Conservation (phyloP, 345 rosid species). For the Populus davidiana region DNA sequence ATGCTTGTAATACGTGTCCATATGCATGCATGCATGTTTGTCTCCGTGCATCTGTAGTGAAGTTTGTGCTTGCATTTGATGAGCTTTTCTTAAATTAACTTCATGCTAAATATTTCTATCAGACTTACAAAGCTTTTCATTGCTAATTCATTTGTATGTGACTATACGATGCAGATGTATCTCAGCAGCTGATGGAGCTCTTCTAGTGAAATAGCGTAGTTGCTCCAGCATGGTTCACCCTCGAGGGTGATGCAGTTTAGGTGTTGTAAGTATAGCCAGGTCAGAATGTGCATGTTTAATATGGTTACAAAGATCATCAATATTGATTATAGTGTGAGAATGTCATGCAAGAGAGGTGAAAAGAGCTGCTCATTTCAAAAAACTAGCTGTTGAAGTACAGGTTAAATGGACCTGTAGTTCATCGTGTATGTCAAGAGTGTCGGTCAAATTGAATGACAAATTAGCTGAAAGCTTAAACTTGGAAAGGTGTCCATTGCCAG, state of each 20-base stretch:
- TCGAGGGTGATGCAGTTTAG: background rate
- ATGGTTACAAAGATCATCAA: background rate
- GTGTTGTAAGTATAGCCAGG: background rate
- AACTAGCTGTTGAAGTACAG: background rate
- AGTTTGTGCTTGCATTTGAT: background rate
- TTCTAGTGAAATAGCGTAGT: slow-evolving; percentile 21
- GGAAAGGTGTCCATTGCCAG: background rate
- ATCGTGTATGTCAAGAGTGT: background rate
- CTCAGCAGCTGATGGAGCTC: slow-evolving; percentile 75
- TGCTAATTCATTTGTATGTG: too few species aligned
- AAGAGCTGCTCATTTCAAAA: background rate
- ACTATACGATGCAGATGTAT: slow-evolving; percentile 48
- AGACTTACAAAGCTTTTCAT: background rate
- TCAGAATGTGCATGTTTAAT: background rate
- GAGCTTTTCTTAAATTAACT: background rate
- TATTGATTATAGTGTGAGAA: background rate
- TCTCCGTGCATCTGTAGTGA: background rate
- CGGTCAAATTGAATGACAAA: background rate
- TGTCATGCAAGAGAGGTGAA: background rate
- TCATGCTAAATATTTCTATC: background rate
- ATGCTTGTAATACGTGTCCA: background rate
- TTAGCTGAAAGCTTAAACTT: background rate
- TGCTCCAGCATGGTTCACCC: background rate
- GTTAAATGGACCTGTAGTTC: background rate
- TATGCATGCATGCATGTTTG: background rate